These are phyloP conservation scores for Ogataea sp. DNA, from an alignment of 805 yeast genomes.

Conservation along the genomic window DNA sequence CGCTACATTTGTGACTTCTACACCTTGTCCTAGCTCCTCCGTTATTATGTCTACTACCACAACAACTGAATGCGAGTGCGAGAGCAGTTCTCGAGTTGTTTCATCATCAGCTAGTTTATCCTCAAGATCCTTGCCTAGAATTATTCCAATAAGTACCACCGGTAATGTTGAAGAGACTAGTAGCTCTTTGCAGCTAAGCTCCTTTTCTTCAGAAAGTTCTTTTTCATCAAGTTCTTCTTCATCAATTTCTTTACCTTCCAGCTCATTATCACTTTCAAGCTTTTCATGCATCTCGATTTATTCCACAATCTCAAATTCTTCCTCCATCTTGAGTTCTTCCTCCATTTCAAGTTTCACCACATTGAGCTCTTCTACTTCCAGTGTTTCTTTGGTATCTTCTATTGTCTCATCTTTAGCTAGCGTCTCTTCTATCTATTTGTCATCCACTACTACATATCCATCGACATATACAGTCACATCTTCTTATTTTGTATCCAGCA, in stretches of 20 bases:
- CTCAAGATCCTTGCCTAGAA: too few species aligned
- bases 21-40: too few species aligned
- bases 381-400: slow-evolving; percentile 1
- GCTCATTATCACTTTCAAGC: not conserved
- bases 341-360: not conserved
- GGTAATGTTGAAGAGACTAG: too few species aligned
- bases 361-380: slow-evolving; percentile 2
- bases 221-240: not conserved
- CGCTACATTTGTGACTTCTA: too few species aligned
- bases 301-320: not conserved
- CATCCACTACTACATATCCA: not conserved
- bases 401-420: too few species aligned
- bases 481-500: not conserved
- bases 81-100: too few species aligned
- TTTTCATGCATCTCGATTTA: not conserved
- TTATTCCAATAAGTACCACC: too few species aligned
- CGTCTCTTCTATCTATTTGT: slow-evolving; percentile 1
- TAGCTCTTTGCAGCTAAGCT: too few species aligned
- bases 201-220: not conserved
- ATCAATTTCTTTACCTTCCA: not conserved
- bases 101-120: too few species aligned
- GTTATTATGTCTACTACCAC: too few species aligned
- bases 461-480: not conserved
- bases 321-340: not conserved
- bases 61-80: too few species aligned